These are phyloP conservation scores for Carex pumila DNA, from an alignment of 176 grass and related monocot species.

Conservation along the genomic window DNA sequence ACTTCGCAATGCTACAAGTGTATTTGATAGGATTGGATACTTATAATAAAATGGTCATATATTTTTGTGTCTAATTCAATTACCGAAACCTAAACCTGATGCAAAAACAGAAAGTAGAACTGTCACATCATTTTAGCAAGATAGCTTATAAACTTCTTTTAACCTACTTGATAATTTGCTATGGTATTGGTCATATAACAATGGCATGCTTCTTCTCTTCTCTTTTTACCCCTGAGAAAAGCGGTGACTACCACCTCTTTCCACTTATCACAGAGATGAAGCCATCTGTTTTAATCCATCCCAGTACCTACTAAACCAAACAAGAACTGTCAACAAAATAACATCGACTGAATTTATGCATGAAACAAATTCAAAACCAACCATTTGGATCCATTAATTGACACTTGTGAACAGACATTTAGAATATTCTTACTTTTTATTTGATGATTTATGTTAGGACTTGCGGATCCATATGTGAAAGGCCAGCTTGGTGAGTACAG, in stretches of 20 bases:
- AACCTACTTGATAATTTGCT: not conserved
- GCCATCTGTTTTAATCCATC: not conserved
- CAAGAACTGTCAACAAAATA: not conserved
- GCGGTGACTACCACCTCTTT: not conserved
- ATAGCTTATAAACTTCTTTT: not conserved
- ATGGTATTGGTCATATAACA: not conserved
- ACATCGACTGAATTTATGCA: not conserved
- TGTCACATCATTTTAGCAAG: not conserved
- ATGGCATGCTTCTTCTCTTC: not conserved
- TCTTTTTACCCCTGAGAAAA: not conserved
- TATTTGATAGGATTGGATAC: not conserved
- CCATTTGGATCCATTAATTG: not conserved
- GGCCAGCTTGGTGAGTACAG: constrained; percentile 63
- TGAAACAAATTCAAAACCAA: not conserved
- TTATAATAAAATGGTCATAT: not conserved
- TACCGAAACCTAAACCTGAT: not conserved
- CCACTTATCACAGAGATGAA: not conserved
- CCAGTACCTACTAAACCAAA: not conserved
- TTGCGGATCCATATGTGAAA: constrained; percentile 87
- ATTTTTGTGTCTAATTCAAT: not conserved
- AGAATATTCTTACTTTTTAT: not conserved
- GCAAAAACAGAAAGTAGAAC: not conserved
- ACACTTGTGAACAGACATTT: not conserved
- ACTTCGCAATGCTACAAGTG: not conserved
- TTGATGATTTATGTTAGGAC: constrained; percentile 42